Evolutionary conservation across 2,329 filamentous ascomycete genomes (phyloP).

Genomic region (Stachybotrys elegans): DNA sequence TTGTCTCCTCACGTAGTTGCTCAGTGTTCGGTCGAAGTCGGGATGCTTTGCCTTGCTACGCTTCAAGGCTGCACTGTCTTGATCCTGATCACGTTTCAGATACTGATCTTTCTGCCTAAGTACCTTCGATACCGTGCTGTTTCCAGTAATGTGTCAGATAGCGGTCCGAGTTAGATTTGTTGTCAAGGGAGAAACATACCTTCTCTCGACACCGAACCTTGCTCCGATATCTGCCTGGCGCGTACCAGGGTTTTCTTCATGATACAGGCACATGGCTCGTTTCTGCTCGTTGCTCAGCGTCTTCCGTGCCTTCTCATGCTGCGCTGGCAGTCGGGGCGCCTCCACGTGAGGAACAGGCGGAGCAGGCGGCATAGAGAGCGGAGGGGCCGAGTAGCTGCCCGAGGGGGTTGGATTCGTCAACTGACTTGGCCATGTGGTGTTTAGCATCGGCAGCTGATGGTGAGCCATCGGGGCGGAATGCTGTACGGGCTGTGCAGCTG

Average conservation of each 20-base stretch:
- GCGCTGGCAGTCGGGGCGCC: conserved; percentile 23
- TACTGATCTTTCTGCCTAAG: conserved; percentile 93
- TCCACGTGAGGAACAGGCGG: conserved; percentile 42
- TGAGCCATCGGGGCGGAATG: conserved; percentile 41
- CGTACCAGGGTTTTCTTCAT: conserved; percentile 80
- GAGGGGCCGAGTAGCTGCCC: conserved; percentile 52
- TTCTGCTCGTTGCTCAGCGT: conserved; percentile 90
- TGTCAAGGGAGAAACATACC: conserved; percentile 51
- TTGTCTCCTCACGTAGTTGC: conserved; percentile 81
- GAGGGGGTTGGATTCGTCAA: conserved; percentile 60
- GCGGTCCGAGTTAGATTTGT: conserved; percentile 6
- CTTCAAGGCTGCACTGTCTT: conserved; percentile 63
- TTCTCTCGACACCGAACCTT: conserved; percentile 94
- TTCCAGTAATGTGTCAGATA: conserved; percentile 17
- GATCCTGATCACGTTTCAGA: conserved; percentile 74
- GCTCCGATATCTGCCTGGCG: conserved; percentile 97
- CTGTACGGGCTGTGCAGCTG: neutral
- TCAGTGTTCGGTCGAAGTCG: conserved; percentile 86
- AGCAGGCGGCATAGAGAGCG: conserved; percentile 53
- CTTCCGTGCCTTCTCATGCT: conserved; percentile 64
- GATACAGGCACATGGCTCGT: conserved; percentile 88
- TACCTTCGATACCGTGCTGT: conserved; percentile 97
- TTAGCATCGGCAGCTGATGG: conserved; percentile 61
- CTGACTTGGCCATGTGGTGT: conserved; percentile 77
- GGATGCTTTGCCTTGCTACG: conserved; percentile 78